These are phyloP conservation scores for Solanum hybrid DNA, from an alignment of 305 asterid genomes.

Conservation along the genomic window DNA sequence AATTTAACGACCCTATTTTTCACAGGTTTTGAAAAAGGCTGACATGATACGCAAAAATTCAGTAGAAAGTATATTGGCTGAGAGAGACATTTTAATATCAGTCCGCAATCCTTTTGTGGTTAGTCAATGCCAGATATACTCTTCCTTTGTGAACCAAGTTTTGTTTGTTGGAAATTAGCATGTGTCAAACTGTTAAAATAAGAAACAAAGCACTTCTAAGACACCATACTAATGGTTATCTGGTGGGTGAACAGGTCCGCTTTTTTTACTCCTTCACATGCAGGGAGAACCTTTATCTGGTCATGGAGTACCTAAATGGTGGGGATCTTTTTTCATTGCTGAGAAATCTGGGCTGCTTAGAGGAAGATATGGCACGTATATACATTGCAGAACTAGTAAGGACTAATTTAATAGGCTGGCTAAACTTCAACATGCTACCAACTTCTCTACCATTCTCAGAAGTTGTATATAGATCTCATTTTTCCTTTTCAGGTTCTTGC, in stretches of 20 bases:
- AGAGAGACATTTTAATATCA: conserved; percentile 92
- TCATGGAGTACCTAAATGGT: conserved; percentile 98
- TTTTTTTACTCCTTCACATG: conserved; percentile 99
- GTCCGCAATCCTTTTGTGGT: conserved; percentile 99
- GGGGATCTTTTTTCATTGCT: conserved; percentile 97
- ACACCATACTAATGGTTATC: conserved; percentile 38
- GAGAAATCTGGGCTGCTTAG: conserved; percentile 92
- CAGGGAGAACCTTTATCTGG: conserved; percentile 98
- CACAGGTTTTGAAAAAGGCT: conserved; percentile 91
- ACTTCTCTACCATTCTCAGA: conserved; percentile 6
- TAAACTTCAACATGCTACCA: not conserved
- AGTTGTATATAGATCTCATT: conserved; percentile 13
- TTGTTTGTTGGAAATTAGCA: not conserved
- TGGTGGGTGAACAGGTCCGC: conserved; percentile 88
- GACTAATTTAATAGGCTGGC: conserved; percentile 5
- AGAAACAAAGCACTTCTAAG: conserved; percentile 8
- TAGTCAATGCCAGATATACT: conserved; percentile 25
- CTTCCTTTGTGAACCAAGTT: not conserved
- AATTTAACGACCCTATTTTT: conserved; percentile 6
- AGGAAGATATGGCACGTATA: conserved; percentile 87
- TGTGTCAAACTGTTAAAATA: not conserved
- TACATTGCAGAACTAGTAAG: conserved; percentile 99
- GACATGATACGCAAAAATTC: conserved; percentile 98
- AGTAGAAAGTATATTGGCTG: conserved; percentile 93
- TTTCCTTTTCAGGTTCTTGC: conserved; percentile 80